Percentiles rank a stretch among this genome's conserved stretches.
phyloP scores from a whole-genome alignment of 768 basidiomycete genomes.

The Multifurca ochricompacta region DNA sequence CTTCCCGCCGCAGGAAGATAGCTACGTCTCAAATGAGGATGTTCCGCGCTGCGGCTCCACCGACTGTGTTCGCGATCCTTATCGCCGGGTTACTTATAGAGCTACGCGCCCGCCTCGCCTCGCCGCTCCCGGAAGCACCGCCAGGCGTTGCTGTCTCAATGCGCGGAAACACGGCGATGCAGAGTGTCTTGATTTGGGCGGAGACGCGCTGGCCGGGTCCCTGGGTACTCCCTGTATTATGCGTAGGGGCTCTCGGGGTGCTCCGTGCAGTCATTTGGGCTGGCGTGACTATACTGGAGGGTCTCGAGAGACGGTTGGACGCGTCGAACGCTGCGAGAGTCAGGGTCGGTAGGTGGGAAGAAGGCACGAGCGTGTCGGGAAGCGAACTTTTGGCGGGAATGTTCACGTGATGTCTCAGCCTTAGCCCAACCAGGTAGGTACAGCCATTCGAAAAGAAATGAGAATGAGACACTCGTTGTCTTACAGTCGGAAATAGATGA shows the following conservation, averaged over 20 bases:
- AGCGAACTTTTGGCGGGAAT: conserved; percentile 6
- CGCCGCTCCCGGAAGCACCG: not conserved
- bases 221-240: conserved; percentile 8
- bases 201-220: conserved; percentile 8
- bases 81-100: conserved; percentile 7
- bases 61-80: conserved; percentile 2
- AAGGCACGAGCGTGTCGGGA: conserved; percentile 12
- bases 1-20: not conserved
- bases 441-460: too few relatives aligned
- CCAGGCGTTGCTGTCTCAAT: not conserved
- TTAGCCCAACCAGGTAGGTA: not conserved
- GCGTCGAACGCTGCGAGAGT: not conserved
- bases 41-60: conserved; percentile 5
- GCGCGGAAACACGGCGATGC: not conserved
- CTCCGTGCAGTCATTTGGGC: conserved; percentile 1
- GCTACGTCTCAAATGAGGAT: not conserved
- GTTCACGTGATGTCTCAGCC: conserved; percentile 2
- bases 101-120: conserved; percentile 1
- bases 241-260: not conserved
- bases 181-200: conserved; percentile 12
- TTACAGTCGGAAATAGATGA: not conserved
- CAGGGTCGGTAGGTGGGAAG: conserved; percentile 14
- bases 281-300: not conserved
- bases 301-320: not conserved
- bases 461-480: not conserved